A percentile compares a stretch with the other conserved stretches of the same genome.
phyloP scores from a whole-genome alignment of 2,329 filamentous ascomycete species.

The Penicillium verrucosum region DNA sequence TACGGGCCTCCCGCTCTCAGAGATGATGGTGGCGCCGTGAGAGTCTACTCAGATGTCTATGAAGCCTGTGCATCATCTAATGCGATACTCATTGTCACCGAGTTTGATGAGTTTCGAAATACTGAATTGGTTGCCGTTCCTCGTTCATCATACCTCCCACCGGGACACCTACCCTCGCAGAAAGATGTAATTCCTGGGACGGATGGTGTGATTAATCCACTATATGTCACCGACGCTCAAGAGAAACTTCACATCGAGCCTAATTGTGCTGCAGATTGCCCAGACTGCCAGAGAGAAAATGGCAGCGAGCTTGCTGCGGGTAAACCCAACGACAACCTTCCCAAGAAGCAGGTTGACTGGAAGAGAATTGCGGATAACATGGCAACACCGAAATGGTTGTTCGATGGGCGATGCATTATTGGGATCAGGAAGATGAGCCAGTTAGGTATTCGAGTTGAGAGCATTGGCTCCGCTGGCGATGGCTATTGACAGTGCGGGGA shows the following conservation, averaged over 20 bases:
- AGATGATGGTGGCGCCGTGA: slow-evolving; percentile 18
- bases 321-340: background rate
- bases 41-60: slow-evolving; percentile 14
- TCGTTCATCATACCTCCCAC: background rate
- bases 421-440: slow-evolving; percentile 13
- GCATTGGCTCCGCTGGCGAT: slow-evolving; percentile 13
- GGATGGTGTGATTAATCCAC: background rate
- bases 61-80: slow-evolving; percentile 14
- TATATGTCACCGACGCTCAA: background rate
- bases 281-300: slow-evolving; percentile 14
- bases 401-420: slow-evolving; percentile 18
- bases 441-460: slow-evolving; percentile 16
- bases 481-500: background rate
- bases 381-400: slow-evolving; percentile 16
- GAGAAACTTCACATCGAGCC: slow-evolving; percentile 7
- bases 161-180: background rate
- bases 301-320: background rate
- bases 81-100: slow-evolving; percentile 17
- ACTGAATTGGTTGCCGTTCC: background rate
- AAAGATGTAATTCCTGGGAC: background rate
- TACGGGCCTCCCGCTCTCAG: slow-evolving; percentile 11
- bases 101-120: slow-evolving; percentile 19
- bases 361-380: slow-evolving; percentile 8
- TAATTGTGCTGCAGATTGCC: slow-evolving; percentile 14
- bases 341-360: slow-evolving; percentile 17